Evolutionary conservation across 202 grass and related monocot genomes (phyloP).

Genomic region (Elaeis oleifera): DNA sequence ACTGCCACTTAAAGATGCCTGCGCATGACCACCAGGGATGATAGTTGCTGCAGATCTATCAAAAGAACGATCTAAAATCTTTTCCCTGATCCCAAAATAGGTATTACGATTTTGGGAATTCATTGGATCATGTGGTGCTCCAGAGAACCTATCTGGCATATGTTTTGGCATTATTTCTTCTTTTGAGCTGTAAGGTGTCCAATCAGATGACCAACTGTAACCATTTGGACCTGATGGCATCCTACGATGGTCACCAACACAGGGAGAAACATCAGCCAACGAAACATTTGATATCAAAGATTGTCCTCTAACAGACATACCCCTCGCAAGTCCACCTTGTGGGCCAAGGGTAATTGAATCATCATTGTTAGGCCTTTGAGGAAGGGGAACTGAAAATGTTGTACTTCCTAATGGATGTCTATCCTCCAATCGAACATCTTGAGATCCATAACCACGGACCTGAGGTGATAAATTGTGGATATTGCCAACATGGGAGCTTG

Average conservation of each 20-base stretch:
- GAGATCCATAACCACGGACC: constrained; percentile 40
- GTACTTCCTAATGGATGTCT: constrained; percentile 48
- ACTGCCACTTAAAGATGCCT: constrained; percentile 31
- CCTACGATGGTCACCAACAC: constrained; percentile 38
- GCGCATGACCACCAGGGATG: constrained; percentile 39
- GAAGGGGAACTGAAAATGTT: constrained; percentile 50
- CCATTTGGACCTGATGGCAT: constrained; percentile 42
- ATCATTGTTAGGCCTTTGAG: constrained; percentile 58
- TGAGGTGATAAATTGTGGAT: constrained; percentile 45
- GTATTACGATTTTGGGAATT: constrained; percentile 35
- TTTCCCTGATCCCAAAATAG: constrained; percentile 29
- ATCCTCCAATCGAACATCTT: constrained; percentile 65
- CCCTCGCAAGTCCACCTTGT: constrained; percentile 81
- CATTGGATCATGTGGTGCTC: constrained; percentile 16
- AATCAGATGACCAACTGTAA: constrained; percentile 30
- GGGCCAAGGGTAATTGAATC: constrained; percentile 72
- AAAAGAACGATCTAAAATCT: constrained; percentile 30
- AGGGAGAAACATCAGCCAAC: constrained; percentile 24
- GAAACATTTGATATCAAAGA: constrained; percentile 29
- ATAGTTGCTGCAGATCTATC: constrained; percentile 27
- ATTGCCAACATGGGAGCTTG: constrained; percentile 43
- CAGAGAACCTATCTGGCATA: constrained; percentile 20
- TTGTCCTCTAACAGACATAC: constrained; percentile 85
- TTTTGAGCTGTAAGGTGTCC: constrained; percentile 7
- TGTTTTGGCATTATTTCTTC: constrained; percentile 13